Evolutionary conservation across 1,139 yeast species (phyloP).

Genomic region (Diutina siamensis): DNA sequence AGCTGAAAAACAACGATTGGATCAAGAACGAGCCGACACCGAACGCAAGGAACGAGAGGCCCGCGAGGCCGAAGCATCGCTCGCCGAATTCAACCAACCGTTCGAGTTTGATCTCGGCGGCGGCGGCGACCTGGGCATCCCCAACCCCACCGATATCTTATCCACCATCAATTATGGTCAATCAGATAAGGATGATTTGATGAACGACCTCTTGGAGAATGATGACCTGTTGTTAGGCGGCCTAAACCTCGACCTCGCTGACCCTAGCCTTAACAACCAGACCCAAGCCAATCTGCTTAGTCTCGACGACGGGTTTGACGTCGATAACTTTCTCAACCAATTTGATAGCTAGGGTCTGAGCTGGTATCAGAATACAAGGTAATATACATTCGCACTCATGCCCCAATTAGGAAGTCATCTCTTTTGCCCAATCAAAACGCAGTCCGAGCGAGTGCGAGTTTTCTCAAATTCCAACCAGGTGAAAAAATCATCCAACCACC

Average conservation of each 20-base stretch:
- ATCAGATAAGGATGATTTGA: constrained; percentile 8
- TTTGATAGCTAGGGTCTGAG: constrained; percentile 17
- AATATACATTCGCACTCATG: neutral
- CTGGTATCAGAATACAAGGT: neutral
- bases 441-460: neutral
- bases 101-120: constrained; percentile 21
- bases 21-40: constrained; percentile 10
- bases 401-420: neutral
- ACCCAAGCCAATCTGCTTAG: constrained; percentile 5
- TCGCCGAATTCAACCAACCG: constrained; percentile 15
- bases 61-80: constrained; percentile 10
- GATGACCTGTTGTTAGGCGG: constrained; percentile 36
- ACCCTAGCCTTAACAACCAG: constrained; percentile 21
- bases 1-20: constrained; percentile 6
- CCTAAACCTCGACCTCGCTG: constrained; percentile 31
- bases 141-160: constrained; percentile 29
- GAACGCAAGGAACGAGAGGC: constrained; percentile 9
- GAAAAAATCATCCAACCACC: constrained; percentile 11
- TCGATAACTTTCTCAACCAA: constrained; percentile 35
- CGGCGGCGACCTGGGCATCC: constrained; percentile 14
- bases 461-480: too few species aligned
- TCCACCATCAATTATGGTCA: constrained; percentile 21
- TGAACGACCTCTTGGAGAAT: constrained; percentile 30
- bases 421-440: constrained; percentile 4
- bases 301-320: constrained; percentile 4